These are phyloP conservation scores for Blastosporella zonata DNA, from an alignment of 1,284 basidiomycete genomes.

Conservation along the genomic window DNA sequence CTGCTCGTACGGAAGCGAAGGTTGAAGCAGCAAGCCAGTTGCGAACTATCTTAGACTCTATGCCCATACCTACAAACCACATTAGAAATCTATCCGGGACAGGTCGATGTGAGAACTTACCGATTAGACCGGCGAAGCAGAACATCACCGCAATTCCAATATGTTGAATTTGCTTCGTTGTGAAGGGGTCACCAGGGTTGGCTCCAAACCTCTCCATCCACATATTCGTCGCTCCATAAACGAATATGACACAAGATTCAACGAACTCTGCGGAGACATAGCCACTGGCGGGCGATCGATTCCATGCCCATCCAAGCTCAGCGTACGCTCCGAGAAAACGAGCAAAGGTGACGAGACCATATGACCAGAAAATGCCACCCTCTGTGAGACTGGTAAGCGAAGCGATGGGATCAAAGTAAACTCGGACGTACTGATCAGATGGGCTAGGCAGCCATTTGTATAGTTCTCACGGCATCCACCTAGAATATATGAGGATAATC, in stretches of 20 bases:
- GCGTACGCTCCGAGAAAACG: conserved; percentile 91
- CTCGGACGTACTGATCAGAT: conserved; percentile 77
- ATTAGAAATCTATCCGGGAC: neutral
- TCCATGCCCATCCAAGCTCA: conserved; percentile 96
- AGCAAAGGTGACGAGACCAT: conserved; percentile 85
- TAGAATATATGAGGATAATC: conserved; percentile 11
- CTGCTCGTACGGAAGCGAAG: conserved; percentile 40
- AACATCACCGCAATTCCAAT: conserved; percentile 97
- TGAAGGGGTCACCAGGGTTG: conserved; percentile 78
- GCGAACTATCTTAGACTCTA: conserved; percentile 77
- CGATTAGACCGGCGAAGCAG: conserved; percentile 90
- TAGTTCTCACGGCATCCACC: conserved; percentile 75
- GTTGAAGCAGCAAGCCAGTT: conserved; percentile 65
- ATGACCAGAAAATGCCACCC: conserved; percentile 89
- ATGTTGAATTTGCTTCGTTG: conserved; percentile 93
- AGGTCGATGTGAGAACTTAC: conserved; percentile 28
- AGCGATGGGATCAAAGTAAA: neutral
- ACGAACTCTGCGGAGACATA: conserved; percentile 81
- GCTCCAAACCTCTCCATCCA: conserved; percentile 97
- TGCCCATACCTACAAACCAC: conserved; percentile 52
- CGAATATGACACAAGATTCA: conserved; percentile 85
- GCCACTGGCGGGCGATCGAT: conserved; percentile 52
- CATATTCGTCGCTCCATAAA: conserved; percentile 89
- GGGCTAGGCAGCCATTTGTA: conserved; percentile 84
- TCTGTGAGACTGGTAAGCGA: conserved; percentile 41